These are phyloP conservation scores for Tetrapisispora iriomotensis DNA, from an alignment of 805 yeast species.

Conservation along the genomic window DNA sequence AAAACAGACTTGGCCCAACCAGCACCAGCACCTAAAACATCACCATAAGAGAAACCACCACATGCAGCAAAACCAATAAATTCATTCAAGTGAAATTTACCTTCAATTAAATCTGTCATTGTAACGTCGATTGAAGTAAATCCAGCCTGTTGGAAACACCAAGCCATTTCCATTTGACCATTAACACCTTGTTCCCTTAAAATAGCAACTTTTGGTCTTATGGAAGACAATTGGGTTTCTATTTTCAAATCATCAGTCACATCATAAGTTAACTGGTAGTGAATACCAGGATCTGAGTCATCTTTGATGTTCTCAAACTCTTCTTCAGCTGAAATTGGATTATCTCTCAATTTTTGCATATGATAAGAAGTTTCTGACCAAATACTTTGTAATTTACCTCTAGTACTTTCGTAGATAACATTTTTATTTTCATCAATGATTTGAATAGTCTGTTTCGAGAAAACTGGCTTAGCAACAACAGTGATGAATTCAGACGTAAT, in stretches of 20 bases:
- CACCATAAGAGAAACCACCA: conserved; percentile 99
- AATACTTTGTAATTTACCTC: conserved; percentile 64
- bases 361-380: conserved; percentile 88
- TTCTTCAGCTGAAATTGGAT: conserved; percentile 82
- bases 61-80: conserved; percentile 96
- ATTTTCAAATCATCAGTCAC: conserved; percentile 42
- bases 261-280: conserved; percentile 65
- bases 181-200: conserved; percentile 98
- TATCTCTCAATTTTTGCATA: conserved; percentile 86
- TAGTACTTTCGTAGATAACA: conserved; percentile 40
- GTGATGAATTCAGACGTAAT: conserved; percentile 45
- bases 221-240: conserved; percentile 14
- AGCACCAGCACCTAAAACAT: conserved; percentile 95
- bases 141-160: conserved; percentile 92
- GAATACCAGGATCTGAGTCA: conserved; percentile 82
- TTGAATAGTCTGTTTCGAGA: conserved; percentile 39
- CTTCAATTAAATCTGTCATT: conserved; percentile 82
- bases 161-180: conserved; percentile 97
- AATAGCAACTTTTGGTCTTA: conserved; percentile 83
- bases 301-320: conserved; percentile 70
- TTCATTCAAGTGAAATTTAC: conserved; percentile 58
- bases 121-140: conserved; percentile 91
- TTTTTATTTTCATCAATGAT: conserved; percentile 34
- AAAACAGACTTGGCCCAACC: conserved; percentile 98
- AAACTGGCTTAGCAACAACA: conserved; percentile 61